Evolutionary conservation across 345 rosid genomes (phyloP), one percentile per base, ranked within the genome.

Genomic region (Clausena lansium): DNA sequence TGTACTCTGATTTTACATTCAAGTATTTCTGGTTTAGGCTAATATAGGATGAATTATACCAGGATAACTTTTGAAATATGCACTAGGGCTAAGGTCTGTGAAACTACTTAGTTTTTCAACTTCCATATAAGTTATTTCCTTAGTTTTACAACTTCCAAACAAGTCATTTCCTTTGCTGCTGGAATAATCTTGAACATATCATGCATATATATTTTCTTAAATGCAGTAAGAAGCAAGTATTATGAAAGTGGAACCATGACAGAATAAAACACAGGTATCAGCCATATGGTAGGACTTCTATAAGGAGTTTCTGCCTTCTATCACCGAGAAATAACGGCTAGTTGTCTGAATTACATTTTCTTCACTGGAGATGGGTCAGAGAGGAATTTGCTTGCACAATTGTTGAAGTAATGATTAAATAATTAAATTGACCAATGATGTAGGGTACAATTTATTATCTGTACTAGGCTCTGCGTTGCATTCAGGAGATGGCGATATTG

Each of bases 301-400:
- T 4, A 9, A 35, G 63, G 47, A 70, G 58, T 70, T 82, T 27
- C 67, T 70, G 55, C 54, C 63, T 74, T 57, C 55, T 17, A 28
- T 54, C 45, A 45, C 50, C 14, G 22, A 32, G 41, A 47, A 19
- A 58, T 39, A 22, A 70, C 7, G 2, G 32, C 28, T n/a, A 54
- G 15, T 65, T 35, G 64, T 66, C 36, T 75, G 55, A 38, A 28
- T 28, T 32, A 76, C n/a, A 17, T 32, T 33, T 66, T 65, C 71
- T 64, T n/a, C 2, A 17, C 50, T 19, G 10, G 11, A 38, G 41
- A 41, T 1, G 67, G 38, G 33, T 52, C 38, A 15, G 36, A 22
- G 41, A 38, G 14, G 61, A 45, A 52, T 80, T 60, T 67, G 24
- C 4, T 47, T 15, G 52, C 13, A 6, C 25, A 58, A 25, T 36